Conservation (phyloP, 768 basidiomycete species). For the Hortiboletus flavorubellus region DNA sequence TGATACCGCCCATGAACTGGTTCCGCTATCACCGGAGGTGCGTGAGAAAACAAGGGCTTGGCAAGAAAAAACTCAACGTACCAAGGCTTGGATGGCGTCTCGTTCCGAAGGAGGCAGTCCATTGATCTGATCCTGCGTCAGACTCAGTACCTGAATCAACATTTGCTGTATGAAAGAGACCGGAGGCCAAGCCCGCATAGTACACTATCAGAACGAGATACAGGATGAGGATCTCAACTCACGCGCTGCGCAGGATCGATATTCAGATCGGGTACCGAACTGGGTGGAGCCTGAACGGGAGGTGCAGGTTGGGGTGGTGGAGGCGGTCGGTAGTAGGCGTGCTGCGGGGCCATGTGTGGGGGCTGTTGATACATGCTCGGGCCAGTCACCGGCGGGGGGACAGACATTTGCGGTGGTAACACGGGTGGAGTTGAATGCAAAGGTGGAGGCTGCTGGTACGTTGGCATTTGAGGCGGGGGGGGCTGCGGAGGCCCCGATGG, state of each 20-base stretch:
- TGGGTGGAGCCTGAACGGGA: constrained; percentile 30
- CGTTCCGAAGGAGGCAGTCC: constrained; percentile 75
- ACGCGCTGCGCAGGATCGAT: constrained; percentile 55
- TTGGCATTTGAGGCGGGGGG: constrained; percentile 32
- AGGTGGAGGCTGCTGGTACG: constrained; percentile 29
- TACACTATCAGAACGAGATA: background rate
- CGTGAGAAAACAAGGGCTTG: background rate
- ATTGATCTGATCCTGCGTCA: constrained; percentile 82
- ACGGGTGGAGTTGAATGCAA: constrained; percentile 34
- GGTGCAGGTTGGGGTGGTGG: constrained; percentile 30
- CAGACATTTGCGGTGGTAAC: constrained; percentile 32
- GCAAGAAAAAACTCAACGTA: constrained; percentile 32
- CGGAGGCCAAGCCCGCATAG: background rate
- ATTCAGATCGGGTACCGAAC: constrained; percentile 32
- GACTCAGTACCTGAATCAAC: constrained; percentile 79
- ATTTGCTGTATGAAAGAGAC: constrained; percentile 50
- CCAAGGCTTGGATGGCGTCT: constrained; percentile 76
- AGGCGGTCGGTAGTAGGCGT: constrained; percentile 30
- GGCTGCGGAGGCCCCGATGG: constrained; percentile 28
- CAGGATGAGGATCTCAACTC: constrained; percentile 14
- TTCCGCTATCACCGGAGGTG: constrained; percentile 25
- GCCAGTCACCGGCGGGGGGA: constrained; percentile 24
- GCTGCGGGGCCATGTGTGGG: constrained; percentile 32
- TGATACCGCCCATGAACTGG: constrained; percentile 35
- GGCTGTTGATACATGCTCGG: constrained; percentile 32